These are phyloP conservation scores for Dentipellis fragilis DNA, from an alignment of 768 basidiomycete species.

Conservation along the genomic window DNA sequence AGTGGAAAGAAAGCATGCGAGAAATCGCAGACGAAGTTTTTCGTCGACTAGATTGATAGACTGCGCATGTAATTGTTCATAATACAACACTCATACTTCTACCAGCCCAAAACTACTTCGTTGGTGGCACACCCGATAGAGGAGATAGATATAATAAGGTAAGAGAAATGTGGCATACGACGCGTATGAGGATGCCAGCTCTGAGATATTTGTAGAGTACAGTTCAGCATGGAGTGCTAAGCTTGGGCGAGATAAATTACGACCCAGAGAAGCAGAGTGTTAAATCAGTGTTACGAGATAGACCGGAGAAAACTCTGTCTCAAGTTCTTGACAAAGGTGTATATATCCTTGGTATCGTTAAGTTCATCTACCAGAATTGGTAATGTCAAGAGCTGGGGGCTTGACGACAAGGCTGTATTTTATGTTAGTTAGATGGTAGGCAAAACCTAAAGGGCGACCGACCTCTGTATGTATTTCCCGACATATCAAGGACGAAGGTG, in stretches of 20 bases:
- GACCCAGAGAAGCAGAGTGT: no score
- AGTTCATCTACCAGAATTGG: constrained; percentile 61
- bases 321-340: constrained; percentile 50
- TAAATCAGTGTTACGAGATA: no score
- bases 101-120: neutral
- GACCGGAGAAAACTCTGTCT: neutral
- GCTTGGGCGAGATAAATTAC: no score
- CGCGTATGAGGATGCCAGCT: no score
- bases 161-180: no score
- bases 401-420: constrained; percentile 66
- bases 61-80: neutral
- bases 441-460: neutral
- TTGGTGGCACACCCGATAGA: neutral
- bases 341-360: constrained; percentile 62
- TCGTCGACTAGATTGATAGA: neutral
- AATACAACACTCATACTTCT: neutral
- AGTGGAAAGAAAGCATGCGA: constrained; percentile 21
- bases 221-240: no score
- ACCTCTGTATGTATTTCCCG: constrained; percentile 9
- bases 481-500: constrained; percentile 14
- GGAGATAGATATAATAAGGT: neutral
- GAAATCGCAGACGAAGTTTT: constrained; percentile 20
- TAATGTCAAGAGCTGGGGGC: constrained; percentile 58
- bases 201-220: no score
- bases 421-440: neutral